Conservation (phyloP, 2,329 filamentous ascomycete species). For the Arthrobotrys sphaeroides region DNA sequence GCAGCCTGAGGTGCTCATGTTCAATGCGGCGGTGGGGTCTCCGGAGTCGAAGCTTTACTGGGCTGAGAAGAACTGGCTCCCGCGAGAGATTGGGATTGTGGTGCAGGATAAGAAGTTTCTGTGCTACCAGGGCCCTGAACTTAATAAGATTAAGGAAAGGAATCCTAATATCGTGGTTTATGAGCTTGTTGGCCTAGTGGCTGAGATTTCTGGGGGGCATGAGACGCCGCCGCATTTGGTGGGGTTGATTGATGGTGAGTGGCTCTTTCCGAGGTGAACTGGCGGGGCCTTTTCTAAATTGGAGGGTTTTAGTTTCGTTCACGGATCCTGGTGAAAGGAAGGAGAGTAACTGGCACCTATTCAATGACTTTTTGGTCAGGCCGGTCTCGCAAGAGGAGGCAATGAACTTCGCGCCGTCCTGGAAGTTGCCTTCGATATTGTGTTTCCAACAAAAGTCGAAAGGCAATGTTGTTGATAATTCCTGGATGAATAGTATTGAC, state of each 20-base stretch:
- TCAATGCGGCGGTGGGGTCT: constrained; percentile 79
- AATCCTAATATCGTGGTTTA: constrained; percentile 82
- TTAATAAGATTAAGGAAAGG: constrained; percentile 80
- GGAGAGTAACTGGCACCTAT: constrained; percentile 86
- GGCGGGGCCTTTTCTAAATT: not conserved
- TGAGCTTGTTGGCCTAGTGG: constrained; percentile 86
- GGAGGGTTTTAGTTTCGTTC: constrained; percentile 68
- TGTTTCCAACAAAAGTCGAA: constrained; percentile 83
- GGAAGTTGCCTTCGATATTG: constrained; percentile 91
- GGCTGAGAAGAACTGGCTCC: constrained; percentile 89
- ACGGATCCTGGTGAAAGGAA: constrained; percentile 69
- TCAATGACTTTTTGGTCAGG: constrained; percentile 95
- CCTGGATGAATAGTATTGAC: constrained; percentile 86
- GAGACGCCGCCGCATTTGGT: constrained; percentile 90
- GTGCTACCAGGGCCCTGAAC: constrained; percentile 91
- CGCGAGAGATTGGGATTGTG: constrained; percentile 91
- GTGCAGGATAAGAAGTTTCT: constrained; percentile 91
- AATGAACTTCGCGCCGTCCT: constrained; percentile 84
- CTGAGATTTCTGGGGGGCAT: constrained; percentile 86
- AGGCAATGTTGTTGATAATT: constrained; percentile 82
- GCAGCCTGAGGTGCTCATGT: constrained; percentile 83
- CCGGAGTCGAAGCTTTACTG: constrained; percentile 82
- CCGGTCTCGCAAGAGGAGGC: constrained; percentile 83
- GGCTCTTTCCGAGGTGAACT: not conserved
- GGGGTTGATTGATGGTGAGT: constrained; percentile 82